These are phyloP conservation scores for Colletotrichum sp. DNA, from an alignment of 2,329 filamentous ascomycete species.

Conservation along the genomic window DNA sequence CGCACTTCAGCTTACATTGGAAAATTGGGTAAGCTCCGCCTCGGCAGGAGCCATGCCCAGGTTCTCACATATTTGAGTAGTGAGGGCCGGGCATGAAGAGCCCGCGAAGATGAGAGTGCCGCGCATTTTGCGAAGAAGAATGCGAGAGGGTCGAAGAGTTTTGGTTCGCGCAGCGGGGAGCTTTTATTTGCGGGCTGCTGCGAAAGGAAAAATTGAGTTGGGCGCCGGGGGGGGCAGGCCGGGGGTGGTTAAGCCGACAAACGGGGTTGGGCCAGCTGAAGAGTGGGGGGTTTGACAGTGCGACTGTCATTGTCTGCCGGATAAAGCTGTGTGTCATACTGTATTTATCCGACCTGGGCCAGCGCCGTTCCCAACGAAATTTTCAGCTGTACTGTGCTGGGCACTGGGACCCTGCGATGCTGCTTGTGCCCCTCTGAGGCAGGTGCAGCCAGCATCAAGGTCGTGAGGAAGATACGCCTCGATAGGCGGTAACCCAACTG, in stretches of 20 bases:
- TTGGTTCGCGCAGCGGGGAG: constrained; percentile 26
- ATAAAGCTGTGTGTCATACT: not conserved
- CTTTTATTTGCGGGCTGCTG: constrained; percentile 21
- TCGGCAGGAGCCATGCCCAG: constrained; percentile 68
- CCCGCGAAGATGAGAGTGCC: constrained; percentile 72
- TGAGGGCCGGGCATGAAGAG: constrained; percentile 69
- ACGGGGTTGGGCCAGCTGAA: not conserved
- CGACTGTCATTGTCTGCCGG: not conserved
- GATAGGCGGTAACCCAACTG: not conserved
- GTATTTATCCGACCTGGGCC: constrained; percentile 13
- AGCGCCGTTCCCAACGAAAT: not conserved
- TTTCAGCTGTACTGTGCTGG: not conserved
- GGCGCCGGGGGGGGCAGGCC: not conserved
- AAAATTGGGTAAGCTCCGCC: constrained; percentile 72
- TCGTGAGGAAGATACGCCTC: not conserved
- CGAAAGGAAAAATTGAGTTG: constrained; percentile 18
- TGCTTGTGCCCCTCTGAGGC: not conserved
- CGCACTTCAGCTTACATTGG: constrained; percentile 60
- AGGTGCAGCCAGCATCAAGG: not conserved
- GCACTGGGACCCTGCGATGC: not conserved
- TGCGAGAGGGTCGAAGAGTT: constrained; percentile 27
- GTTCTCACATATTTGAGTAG: constrained; percentile 70
- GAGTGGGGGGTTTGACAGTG: not conserved
- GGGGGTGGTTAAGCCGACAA: constrained; percentile 6
- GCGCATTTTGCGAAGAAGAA: constrained; percentile 51